Base-by-base conservation (phyloP, 148 eudicot species). In the Fallopia convolvulus region DNA sequence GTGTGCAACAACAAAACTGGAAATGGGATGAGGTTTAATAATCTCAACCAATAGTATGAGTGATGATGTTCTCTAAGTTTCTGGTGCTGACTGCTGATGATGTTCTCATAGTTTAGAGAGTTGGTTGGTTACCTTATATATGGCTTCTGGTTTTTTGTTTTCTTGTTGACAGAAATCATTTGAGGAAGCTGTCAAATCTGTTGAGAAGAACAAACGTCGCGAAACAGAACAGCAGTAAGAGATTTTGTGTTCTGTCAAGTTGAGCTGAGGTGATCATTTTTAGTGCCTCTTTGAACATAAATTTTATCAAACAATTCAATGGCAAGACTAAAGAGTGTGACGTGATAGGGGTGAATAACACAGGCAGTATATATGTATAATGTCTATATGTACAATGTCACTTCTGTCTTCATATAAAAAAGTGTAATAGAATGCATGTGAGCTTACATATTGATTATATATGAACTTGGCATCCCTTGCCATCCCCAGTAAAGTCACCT, bases 171-270 rank as follows among this genome's bases (percentile, higher is more conserved):
- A 84, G 86, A 84, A 84, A 78, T 81, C 83, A 20, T 81, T 84
- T 66, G 83, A 84, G 80, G 86, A 84, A 61, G 86, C 83, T n/a
- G 23, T 84, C 58, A 78, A 78, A 60, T 72, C 86, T 15, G 74
- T 81, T 55, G 82, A 84, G 76, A 84, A 81, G 81, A 84, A 84
- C 47, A 84, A 76, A 76, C 53, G 70, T 41, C 63, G 36, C 1
- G 72, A 76, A 53, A 80, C 75, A 44, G 53, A 73, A 36, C 20
- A 72, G 50, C 14, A 2, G 5, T 42, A 71, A 1, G 46, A 33
- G n/a, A 17, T 32, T 65, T 65, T 5, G 0, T 65, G 0, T 42
- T 65, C 4, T 26, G 30, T 26, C 41, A 5, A 65, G 11, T 60
- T 26, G 68, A 20, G 33, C 41, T 15, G 41, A 65, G 40, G 41